Evolutionary conservation across 1,139 yeast species (phyloP).

Genomic region (Blastobotrys malaysiensis): DNA sequence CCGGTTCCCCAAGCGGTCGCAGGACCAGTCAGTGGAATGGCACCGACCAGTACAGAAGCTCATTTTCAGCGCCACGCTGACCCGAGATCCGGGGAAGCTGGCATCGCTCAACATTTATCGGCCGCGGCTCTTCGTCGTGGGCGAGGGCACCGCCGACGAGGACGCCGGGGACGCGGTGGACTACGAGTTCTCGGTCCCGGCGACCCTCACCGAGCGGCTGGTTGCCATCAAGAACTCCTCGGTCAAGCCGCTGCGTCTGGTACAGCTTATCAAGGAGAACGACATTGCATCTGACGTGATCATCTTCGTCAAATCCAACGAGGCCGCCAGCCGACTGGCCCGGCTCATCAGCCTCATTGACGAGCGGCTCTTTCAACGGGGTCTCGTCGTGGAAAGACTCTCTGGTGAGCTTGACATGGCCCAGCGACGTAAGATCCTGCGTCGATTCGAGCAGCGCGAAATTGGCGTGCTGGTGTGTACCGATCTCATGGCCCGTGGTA

Average conservation of each 20-base stretch:
- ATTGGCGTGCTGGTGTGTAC: slow-evolving; percentile 70
- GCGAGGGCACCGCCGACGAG: slow-evolving; percentile 17
- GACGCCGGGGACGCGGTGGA: slow-evolving; percentile 39
- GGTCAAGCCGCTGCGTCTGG: slow-evolving; percentile 67
- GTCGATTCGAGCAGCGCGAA: slow-evolving; percentile 48
- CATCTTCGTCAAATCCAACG: slow-evolving; percentile 82
- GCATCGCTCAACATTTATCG: slow-evolving; percentile 59
- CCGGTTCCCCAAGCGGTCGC: slow-evolving; percentile 32
- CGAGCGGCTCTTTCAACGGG: slow-evolving; percentile 20
- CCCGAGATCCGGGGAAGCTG: slow-evolving; percentile 86
- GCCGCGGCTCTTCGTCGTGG: slow-evolving; percentile 71
- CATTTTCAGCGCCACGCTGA: slow-evolving; percentile 87
- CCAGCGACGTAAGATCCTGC: slow-evolving; percentile 38
- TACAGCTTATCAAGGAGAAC: slow-evolving; percentile 44
- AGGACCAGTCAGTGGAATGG: slow-evolving; percentile 20
- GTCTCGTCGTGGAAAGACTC: slow-evolving; percentile 28
- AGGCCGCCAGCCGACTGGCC: slow-evolving; percentile 71
- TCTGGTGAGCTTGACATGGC: slow-evolving; percentile 35
- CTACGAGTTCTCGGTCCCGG: slow-evolving; percentile 41
- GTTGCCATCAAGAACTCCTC: slow-evolving; percentile 28
- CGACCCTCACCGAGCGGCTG: slow-evolving; percentile 31
- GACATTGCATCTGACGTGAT: slow-evolving; percentile 36
- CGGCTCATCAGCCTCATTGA: slow-evolving; percentile 51
- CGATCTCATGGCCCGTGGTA: slow-evolving; percentile 92
- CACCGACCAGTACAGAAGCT: slow-evolving; percentile 46